A percentile compares a stretch with the other conserved stretches of the same genome.
phyloP scores from a whole-genome alignment of 306 rosid genomes.

The Sophora flavescens region DNA sequence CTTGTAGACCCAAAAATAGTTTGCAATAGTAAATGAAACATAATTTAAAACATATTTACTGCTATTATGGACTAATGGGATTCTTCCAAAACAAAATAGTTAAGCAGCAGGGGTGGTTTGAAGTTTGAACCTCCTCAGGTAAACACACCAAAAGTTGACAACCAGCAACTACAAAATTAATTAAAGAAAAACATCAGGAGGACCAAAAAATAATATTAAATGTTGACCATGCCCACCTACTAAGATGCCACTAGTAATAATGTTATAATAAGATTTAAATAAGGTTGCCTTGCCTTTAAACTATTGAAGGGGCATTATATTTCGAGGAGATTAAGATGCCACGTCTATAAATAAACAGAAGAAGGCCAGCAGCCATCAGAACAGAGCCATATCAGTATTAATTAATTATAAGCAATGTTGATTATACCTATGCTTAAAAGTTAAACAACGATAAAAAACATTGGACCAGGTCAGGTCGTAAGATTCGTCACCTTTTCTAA shows the following conservation, averaged over 20 bases:
- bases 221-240: constrained; percentile 42
- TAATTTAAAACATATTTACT: no score
- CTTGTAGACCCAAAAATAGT: no score
- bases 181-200: not conserved
- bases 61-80: not conserved
- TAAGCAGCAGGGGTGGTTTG: not conserved
- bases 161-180: constrained; percentile 7
- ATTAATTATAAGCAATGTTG: constrained; percentile 41
- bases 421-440: constrained; percentile 44
- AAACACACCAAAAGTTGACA: constrained; percentile 33
- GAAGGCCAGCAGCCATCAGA: constrained; percentile 42
- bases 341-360: constrained; percentile 38
- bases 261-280: constrained; percentile 38
- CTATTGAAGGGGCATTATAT: constrained; percentile 42
- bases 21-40: no score
- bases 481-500: constrained; percentile 51
- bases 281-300: constrained; percentile 33
- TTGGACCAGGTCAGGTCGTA: constrained; percentile 53
- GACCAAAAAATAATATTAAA: constrained; percentile 26
- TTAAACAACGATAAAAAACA: constrained; percentile 51
- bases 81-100: not conserved
- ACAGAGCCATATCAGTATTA: constrained; percentile 50
- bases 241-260: constrained; percentile 46
- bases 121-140: not conserved
- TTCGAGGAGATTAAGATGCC: constrained; percentile 83